These are phyloP conservation scores for Kazachstania psychrophila DNA, from an alignment of 805 yeast species.

Conservation along the genomic window DNA sequence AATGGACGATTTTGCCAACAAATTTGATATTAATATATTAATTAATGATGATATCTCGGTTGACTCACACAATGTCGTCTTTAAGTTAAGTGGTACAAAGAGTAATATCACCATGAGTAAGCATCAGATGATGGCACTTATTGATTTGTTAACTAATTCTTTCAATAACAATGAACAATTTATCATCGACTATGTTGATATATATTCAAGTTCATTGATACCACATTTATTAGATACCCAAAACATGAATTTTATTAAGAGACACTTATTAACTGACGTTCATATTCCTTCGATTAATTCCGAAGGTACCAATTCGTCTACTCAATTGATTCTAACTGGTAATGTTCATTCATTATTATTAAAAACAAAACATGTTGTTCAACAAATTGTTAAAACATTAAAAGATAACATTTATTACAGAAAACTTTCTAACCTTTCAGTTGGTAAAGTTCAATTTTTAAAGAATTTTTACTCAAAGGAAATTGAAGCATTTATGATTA, in stretches of 20 bases:
- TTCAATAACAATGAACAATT: constrained; percentile 1
- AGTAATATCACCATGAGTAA: constrained; percentile 12
- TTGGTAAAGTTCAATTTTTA: constrained; percentile 19
- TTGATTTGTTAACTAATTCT: constrained; percentile 8
- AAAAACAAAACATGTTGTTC: constrained; percentile 14
- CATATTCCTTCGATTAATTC: background rate
- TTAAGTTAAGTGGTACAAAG: constrained; percentile 15
- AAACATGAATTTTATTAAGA: constrained; percentile 12
- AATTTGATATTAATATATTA: constrained; percentile 3
- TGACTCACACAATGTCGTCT: background rate
- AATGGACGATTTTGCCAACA: constrained; percentile 3
- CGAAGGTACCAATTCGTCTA: background rate
- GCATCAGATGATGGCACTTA: constrained; percentile 12
- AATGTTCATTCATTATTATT: constrained; percentile 12
- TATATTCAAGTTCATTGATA: constrained; percentile 16
- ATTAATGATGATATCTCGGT: background rate
- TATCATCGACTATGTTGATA: constrained; percentile 15
- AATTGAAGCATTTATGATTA: constrained; percentile 21
- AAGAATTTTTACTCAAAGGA: constrained; percentile 12
- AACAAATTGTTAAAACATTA: constrained; percentile 6
- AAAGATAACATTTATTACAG: constrained; percentile 11
- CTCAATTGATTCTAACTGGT: constrained; percentile 16
- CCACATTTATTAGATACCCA: constrained; percentile 19
- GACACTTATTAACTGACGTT: constrained; percentile 1
- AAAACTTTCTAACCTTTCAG: constrained; percentile 15